Conservation (phyloP, 148 eudicot genomes). For the Diospyros lotus region DNA sequence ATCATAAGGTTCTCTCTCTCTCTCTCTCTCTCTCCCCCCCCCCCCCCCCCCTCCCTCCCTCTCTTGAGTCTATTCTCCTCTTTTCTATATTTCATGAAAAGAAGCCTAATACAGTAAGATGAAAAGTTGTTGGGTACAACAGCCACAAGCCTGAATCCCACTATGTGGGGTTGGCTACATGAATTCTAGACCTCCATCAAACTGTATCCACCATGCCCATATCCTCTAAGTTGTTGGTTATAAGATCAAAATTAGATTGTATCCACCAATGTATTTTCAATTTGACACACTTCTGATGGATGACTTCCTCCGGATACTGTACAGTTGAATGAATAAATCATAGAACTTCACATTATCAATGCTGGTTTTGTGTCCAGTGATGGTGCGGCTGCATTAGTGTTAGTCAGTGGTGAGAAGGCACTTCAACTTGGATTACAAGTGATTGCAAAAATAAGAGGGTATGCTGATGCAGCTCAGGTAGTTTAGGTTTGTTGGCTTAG, state of each 20-base stretch:
- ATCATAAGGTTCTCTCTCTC: conserved; percentile 63
- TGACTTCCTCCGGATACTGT: neutral
- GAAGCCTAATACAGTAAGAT: too few relatives aligned
- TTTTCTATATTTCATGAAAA: neutral
- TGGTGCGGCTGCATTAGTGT: conserved; percentile 92
- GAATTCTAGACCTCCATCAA: too few relatives aligned
- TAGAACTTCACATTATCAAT: neutral
- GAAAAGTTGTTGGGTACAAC: too few relatives aligned
- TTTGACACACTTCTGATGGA: too few relatives aligned
- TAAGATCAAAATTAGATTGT: too few relatives aligned
- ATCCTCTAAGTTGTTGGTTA: too few relatives aligned
- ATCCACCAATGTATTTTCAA: too few relatives aligned
- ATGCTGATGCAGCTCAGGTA: conserved; percentile 98
- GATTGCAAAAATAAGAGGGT: conserved; percentile 77
- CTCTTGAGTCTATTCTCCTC: neutral
- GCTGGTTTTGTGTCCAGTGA: conserved; percentile 49
- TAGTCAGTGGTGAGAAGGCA: conserved; percentile 89
- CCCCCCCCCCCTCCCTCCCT: too few relatives aligned
- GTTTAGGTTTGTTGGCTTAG: neutral
- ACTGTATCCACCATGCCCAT: too few relatives aligned
- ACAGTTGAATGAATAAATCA: neutral
- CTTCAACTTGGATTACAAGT: conserved; percentile 70
- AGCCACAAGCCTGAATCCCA: too few relatives aligned
- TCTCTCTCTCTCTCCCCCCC: conserved; percentile 6
- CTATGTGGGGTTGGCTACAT: too few relatives aligned